phyloP scores from a whole-genome alignment of 106 monocot species.

The Dendrobium chrysotoxum region DNA sequence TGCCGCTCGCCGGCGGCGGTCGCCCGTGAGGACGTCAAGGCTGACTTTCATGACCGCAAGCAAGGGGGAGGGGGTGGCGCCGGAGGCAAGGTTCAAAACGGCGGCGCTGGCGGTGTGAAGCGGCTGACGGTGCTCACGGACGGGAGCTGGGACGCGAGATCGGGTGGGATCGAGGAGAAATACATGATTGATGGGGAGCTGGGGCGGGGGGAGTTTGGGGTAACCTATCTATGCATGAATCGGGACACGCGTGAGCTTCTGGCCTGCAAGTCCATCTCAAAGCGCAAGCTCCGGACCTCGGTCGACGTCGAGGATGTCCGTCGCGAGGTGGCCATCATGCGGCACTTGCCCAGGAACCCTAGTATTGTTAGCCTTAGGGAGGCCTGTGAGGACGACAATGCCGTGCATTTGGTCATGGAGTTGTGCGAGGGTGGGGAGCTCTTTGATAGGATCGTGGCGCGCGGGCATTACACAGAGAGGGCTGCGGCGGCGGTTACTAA shows the following conservation, averaged over 20 bases:
- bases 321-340: slow-evolving; percentile 97
- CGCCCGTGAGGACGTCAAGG: slow-evolving; percentile 79
- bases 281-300: slow-evolving; percentile 88
- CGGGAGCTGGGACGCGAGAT: slow-evolving; percentile 7
- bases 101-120: background rate
- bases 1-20: slow-evolving; percentile 91
- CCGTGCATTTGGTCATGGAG: slow-evolving; percentile 99
- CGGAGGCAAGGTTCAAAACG: slow-evolving; percentile 5
- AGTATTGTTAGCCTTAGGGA: slow-evolving; percentile 77
- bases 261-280: slow-evolving; percentile 98
- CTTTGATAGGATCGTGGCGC: slow-evolving; percentile 91
- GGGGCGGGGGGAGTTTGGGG: slow-evolving; percentile 65
- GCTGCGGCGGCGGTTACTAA: slow-evolving; percentile 66
- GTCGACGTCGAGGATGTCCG: slow-evolving; percentile 96
- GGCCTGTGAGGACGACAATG: slow-evolving; percentile 92
- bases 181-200: slow-evolving; percentile 21
- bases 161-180: slow-evolving; percentile 14
- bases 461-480: slow-evolving; percentile 95
- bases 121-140: slow-evolving; percentile 24
- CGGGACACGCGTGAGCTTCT: slow-evolving; percentile 58
- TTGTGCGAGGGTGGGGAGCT: slow-evolving; percentile 96
- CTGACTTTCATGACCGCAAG: slow-evolving; percentile 24
- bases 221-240: slow-evolving; percentile 92
- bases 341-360: slow-evolving; percentile 62
- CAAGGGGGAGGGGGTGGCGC: background rate